Conservation (phyloP, 306 rosid genomes). For the Rosa lucieae region DNA sequence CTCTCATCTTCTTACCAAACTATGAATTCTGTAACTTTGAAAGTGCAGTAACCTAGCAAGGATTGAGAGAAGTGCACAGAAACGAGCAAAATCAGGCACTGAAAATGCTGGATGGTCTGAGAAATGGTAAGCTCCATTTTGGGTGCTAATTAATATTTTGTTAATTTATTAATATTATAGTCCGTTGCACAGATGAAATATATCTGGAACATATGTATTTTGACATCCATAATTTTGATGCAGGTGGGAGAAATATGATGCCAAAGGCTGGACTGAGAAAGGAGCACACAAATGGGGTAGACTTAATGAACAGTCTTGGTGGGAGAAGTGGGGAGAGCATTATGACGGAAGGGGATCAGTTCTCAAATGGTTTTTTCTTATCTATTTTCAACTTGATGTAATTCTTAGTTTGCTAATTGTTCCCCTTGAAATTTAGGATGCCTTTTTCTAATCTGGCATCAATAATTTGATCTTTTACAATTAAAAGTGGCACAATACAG, state of each 20-base stretch:
- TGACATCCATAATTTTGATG: slow-evolving; percentile 29
- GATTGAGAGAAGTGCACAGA: slow-evolving; percentile 97
- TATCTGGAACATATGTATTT: slow-evolving; percentile 9
- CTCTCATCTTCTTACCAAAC: slow-evolving; percentile 19
- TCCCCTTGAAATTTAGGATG: not conserved
- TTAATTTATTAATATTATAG: not conserved
- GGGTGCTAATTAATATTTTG: not conserved
- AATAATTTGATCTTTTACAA: not conserved
- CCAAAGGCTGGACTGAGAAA: slow-evolving; percentile 99
- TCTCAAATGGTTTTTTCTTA: slow-evolving; percentile 76
- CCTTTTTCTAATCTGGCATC: not conserved
- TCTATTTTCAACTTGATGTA: slow-evolving; percentile 18
- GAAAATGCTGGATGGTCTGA: slow-evolving; percentile 99
- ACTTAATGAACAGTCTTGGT: slow-evolving; percentile 96
- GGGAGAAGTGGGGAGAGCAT: slow-evolving; percentile 99
- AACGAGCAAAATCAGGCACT: slow-evolving; percentile 93
- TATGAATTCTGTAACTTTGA: slow-evolving; percentile 26
- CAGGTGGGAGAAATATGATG: slow-evolving; percentile 99
- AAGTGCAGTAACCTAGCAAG: slow-evolving; percentile 80
- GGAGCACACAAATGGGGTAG: slow-evolving; percentile 97
- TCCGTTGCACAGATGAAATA: not conserved
- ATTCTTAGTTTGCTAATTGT: slow-evolving; percentile 8
- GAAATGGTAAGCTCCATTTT: slow-evolving; percentile 68
- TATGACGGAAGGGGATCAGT: slow-evolving; percentile 98
- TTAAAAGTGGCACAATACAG: not conserved